Base-by-base conservation (phyloP, 2,329 filamentous ascomycete genomes). In the Acrocalymma vagum region DNA sequence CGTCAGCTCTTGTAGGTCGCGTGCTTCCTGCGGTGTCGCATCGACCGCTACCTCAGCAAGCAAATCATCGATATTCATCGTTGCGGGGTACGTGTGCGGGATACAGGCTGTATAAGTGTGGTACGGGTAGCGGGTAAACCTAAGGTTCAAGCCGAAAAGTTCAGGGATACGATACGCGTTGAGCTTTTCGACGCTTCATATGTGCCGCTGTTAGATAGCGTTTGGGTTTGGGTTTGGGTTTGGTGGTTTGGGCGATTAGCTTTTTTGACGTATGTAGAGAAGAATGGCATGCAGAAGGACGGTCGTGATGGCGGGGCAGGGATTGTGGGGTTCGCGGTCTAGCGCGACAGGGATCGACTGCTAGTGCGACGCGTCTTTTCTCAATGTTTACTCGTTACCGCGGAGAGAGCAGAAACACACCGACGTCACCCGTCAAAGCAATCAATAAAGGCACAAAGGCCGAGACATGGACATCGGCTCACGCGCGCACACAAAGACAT, bases 1-100 rank as follows among this genome's bases (percentile, higher is more conserved):
- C 56, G 93, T 96, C 56, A 99, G 76, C 37, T 88, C 84, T 69
- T 96, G 91, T 55, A 97, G 80, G 72, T 97, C 93, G 61, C 84
- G 80, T 27, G 80, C 85, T 57, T 83, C 81, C 35, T 73, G 72
- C 3, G 83, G 81, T 23, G 75, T 51, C 1, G 63, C 61, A n/a
- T 68, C 66, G 33, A 65, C 65, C 9, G 72, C 66, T 21, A 79
- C 73, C 25, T 77, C 74, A 48, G 76, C 75, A 54, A 80, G 74
- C 46, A 80, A 77, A 62, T 80, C 78, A 52, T 73, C 69, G 48
- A 78, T 78, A 44, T 78, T 73, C 72, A 74, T 74, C 23, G 35
- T 43, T 14, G 4, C 14, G 21, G 17, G 5, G 11, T 7, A 18
- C n/a, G 21, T 16, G 13, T 7, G 26, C 32, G 29, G 8, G 26